A percentile compares a stretch with the other conserved stretches of the same genome.
Evolutionary conservation across 1,284 basidiomycete genomes (phyloP).

Genomic region (Inonotus obliquus): DNA sequence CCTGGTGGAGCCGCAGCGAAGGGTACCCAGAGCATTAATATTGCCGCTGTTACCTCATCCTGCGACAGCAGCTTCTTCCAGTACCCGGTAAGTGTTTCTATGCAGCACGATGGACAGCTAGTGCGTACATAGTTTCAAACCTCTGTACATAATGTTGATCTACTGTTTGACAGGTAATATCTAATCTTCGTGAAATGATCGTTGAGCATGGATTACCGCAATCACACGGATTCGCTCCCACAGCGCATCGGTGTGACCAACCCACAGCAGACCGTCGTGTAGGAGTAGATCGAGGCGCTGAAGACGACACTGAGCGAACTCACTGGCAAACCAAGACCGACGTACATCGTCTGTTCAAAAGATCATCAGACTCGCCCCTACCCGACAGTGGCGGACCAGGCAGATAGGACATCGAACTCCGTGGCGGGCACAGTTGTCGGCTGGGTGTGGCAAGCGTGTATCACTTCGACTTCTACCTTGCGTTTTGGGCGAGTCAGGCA

Average conservation of each 20-base stretch:
- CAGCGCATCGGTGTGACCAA: conserved; percentile 65
- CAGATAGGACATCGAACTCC: conserved; percentile 24
- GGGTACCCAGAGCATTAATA: conserved; percentile 2
- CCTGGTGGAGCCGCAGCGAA: neutral
- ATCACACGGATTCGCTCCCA: conserved; percentile 50
- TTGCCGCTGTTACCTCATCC: conserved; percentile 1
- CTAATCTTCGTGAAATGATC: conserved; percentile 59
- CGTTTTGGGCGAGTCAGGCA: conserved; percentile 24
- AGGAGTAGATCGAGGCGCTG: conserved; percentile 53
- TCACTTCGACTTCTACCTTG: conserved; percentile 27
- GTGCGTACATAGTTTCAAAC: conserved; percentile 31
- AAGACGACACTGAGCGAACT: conserved; percentile 52
- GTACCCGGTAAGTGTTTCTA: conserved; percentile 6
- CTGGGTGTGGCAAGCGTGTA: conserved; percentile 23
- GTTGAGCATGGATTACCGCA: conserved; percentile 51
- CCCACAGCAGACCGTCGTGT: conserved; percentile 59
- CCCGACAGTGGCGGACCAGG: conserved; percentile 30
- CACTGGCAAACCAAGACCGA: conserved; percentile 53
- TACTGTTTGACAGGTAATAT: conserved; percentile 49
- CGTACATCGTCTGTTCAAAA: conserved; percentile 74
- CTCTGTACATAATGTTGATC: neutral
- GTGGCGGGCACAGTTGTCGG: conserved; percentile 28
- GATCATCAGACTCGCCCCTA: conserved; percentile 71
- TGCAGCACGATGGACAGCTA: conserved; percentile 18
- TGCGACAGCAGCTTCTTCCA: conserved; percentile 7